Evolutionary conservation across 768 basidiomycete species (phyloP).

Genomic region (Amanita phalloides): DNA sequence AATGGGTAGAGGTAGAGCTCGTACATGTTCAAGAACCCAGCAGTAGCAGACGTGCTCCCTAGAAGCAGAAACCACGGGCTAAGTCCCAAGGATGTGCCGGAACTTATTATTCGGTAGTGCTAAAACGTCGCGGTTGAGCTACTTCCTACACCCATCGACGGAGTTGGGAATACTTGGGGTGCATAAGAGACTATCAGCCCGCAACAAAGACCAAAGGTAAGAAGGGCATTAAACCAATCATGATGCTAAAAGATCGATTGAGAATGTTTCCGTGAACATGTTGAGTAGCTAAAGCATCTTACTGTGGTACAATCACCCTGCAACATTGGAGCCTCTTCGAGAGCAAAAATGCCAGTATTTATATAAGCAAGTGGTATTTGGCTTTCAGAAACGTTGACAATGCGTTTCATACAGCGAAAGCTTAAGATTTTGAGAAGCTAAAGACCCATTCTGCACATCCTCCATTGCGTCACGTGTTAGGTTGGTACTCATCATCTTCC

Average conservation of each 20-base stretch:
- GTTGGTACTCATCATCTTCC: neutral
- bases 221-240: constrained; percentile 58
- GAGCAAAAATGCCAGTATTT: neutral
- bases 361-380: neutral
- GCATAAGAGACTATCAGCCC: constrained; percentile 78
- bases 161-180: constrained; percentile 50
- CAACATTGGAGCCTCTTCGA: neutral
- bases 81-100: constrained; percentile 78
- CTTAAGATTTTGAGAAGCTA: neutral
- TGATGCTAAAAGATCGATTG: constrained; percentile 38
- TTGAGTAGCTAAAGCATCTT: neutral
- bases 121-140: constrained; percentile 15
- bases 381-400: too few species aligned
- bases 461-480: too few species aligned
- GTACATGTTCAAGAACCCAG: constrained; percentile 79
- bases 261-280: too few species aligned
- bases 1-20: constrained; percentile 9
- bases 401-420: too few species aligned
- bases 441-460: neutral
- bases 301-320: constrained; percentile 1
- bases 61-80: constrained; percentile 88
- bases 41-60: constrained; percentile 75
- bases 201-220: constrained; percentile 52
- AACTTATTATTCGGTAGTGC: constrained; percentile 73
- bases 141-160: neutral